Evolutionary conservation across 108 stramenopile species (phyloP).

Genomic region (Nannochloropsis granulata): DNA sequence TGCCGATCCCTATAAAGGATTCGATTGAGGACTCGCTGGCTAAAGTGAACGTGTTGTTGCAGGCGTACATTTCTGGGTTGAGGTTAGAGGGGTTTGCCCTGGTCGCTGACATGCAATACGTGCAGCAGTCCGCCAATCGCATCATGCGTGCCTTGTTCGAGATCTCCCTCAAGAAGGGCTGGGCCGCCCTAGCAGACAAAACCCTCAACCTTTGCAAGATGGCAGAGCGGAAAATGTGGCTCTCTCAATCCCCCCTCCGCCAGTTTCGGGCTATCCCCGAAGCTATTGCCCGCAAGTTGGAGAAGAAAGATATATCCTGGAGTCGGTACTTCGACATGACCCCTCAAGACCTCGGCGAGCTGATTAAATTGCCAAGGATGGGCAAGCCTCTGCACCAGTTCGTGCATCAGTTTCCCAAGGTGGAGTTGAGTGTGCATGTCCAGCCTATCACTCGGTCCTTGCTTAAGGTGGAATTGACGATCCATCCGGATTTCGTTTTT

Average conservation of each 20-base stretch:
- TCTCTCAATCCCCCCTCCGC: conserved; percentile 82
- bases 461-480: conserved; percentile 73
- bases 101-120: conserved; percentile 92
- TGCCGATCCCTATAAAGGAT: conserved; percentile 97
- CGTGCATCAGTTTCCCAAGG: conserved; percentile 85
- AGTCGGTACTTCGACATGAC: conserved; percentile 79
- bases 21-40: conserved; percentile 72
- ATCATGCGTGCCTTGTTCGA: conserved; percentile 93
- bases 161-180: conserved; percentile 77
- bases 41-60: conserved; percentile 93
- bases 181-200: conserved; percentile 79
- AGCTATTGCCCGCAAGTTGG: conserved; percentile 62
- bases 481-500: conserved; percentile 80
- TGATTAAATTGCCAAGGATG: conserved; percentile 93
- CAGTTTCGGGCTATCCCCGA: conserved; percentile 75
- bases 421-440: conserved; percentile 80
- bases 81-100: conserved; percentile 96
- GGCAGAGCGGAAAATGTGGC: conserved; percentile 85
- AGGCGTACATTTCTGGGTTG: conserved; percentile 93
- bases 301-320: conserved; percentile 93
- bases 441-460: conserved; percentile 92
- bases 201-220: conserved; percentile 80
- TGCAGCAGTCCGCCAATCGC: conserved; percentile 91
- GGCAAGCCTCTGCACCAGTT: conserved; percentile 86
- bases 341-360: conserved; percentile 87